Percentiles rank a stretch among this genome's conserved stretches.
These are phyloP conservation scores for Penicillium sp. DNA, from an alignment of 2,329 filamentous ascomycete genomes.

Conservation along the genomic window DNA sequence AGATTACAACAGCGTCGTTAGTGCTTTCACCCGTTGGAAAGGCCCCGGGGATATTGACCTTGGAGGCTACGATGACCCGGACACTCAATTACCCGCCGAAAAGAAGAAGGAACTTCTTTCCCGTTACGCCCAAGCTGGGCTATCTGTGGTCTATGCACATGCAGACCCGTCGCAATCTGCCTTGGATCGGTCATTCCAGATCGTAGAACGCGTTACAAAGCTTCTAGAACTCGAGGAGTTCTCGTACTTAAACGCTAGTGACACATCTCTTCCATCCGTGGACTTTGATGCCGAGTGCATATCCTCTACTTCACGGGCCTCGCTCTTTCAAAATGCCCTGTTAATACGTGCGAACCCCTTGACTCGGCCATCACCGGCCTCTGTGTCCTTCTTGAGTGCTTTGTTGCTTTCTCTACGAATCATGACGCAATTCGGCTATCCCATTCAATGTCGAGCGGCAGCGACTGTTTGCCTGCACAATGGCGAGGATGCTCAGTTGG, in stretches of 20 bases:
- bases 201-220: constrained; percentile 47
- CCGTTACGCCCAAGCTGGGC: constrained; percentile 53
- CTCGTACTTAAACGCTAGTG: constrained; percentile 24
- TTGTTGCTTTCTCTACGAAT: constrained; percentile 37
- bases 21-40: constrained; percentile 52
- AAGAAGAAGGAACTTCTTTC: constrained; percentile 37
- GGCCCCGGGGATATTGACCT: constrained; percentile 56
- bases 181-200: constrained; percentile 44
- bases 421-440: constrained; percentile 36
- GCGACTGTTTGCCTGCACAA: constrained; percentile 50
- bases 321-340: constrained; percentile 39
- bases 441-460: constrained; percentile 31
- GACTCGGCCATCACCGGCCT: constrained; percentile 35
- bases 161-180: constrained; percentile 41
- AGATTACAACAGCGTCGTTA: constrained; percentile 46
- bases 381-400: constrained; percentile 38
- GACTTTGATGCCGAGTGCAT: constrained; percentile 28
- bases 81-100: constrained; percentile 40
- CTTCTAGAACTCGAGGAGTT: constrained; percentile 47
- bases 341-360: constrained; percentile 36
- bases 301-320: constrained; percentile 34
- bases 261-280: constrained; percentile 24
- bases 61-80: constrained; percentile 46
- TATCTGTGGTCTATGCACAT: constrained; percentile 55
- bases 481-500: constrained; percentile 47